phyloP scores from a whole-genome alignment of 768 basidiomycete genomes.

The Leccinum variicolor region DNA sequence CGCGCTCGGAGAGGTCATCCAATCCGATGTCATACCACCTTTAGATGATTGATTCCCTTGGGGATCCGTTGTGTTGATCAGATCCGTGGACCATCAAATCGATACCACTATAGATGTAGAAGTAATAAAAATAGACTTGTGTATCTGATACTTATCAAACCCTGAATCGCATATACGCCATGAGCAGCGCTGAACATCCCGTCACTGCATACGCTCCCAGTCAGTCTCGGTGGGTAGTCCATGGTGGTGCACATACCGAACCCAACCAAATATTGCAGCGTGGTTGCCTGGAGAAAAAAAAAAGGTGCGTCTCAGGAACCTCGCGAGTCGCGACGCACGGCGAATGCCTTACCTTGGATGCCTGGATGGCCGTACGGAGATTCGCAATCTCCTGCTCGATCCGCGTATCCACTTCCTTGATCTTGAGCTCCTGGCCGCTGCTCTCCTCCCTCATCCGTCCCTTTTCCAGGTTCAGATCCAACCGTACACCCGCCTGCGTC shows the following conservation, averaged over 20 bases:
- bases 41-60: slow-evolving; percentile 47
- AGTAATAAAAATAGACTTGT: neutral
- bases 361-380: slow-evolving; percentile 77
- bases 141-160: slow-evolving; percentile 20
- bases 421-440: slow-evolving; percentile 88
- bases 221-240: slow-evolving; percentile 5
- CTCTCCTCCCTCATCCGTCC: slow-evolving; percentile 93
- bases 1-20: slow-evolving; percentile 63
- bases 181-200: slow-evolving; percentile 79
- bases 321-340: neutral
- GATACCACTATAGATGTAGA: slow-evolving; percentile 7
- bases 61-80: too few species aligned
- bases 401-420: slow-evolving; percentile 95
- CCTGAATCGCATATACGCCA: slow-evolving; percentile 82
- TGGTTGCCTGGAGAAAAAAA: slow-evolving; percentile 56
- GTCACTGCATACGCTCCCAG: slow-evolving; percentile 50
- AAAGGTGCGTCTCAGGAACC: slow-evolving; percentile 1
- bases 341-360: slow-evolving; percentile 60
- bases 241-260: slow-evolving; percentile 55
- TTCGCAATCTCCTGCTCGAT: slow-evolving; percentile 96
- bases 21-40: slow-evolving; percentile 63
- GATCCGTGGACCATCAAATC: neutral
- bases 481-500: slow-evolving; percentile 88
- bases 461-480: slow-evolving; percentile 96
- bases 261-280: slow-evolving; percentile 83